Conservation (phyloP, 2,329 filamentous ascomycete species). For the Esteya vermicola region DNA sequence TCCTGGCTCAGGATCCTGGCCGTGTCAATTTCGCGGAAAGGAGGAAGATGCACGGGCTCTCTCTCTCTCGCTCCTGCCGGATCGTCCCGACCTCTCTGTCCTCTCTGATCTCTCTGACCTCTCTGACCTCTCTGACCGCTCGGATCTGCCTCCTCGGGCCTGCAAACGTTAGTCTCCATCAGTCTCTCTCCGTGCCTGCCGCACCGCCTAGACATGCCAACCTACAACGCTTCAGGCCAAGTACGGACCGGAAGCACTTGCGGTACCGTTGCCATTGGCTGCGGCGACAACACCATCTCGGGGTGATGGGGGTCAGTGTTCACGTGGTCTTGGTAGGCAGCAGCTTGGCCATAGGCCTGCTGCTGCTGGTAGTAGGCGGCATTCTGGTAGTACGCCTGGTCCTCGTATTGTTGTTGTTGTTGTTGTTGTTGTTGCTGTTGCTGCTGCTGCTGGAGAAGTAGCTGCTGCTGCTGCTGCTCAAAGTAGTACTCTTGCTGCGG, state of each 20-base stretch:
- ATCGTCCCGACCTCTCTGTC: background rate
- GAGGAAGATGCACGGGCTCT: slow-evolving; percentile 6
- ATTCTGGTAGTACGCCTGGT: too few species aligned
- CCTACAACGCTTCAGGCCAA: slow-evolving; percentile 10
- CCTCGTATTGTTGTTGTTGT: background rate
- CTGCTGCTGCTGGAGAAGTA: background rate
- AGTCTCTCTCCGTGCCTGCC: too few species aligned
- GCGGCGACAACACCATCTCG: slow-evolving; percentile 1
- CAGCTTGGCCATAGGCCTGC: background rate
- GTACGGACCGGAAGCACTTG: slow-evolving; percentile 9
- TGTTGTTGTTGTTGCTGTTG: background rate
- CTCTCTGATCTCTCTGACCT: background rate
- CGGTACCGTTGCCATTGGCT: slow-evolving; percentile 1
- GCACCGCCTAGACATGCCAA: slow-evolving; percentile 6
- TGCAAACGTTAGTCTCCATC: too few species aligned
- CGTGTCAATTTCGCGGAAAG: slow-evolving; percentile 8
- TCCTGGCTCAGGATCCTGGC: slow-evolving; percentile 5
- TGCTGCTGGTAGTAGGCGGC: too few species aligned
- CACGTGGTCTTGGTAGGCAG: background rate
- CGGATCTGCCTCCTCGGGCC: too few species aligned
- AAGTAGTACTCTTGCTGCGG: too few species aligned
- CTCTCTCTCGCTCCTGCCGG: background rate
- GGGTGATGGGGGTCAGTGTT: background rate
- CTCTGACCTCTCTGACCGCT: too few species aligned
- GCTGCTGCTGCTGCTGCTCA: background rate